These are phyloP conservation scores for Nitzschia sp. DNA, from an alignment of 108 stramenopile species.

Conservation along the genomic window DNA sequence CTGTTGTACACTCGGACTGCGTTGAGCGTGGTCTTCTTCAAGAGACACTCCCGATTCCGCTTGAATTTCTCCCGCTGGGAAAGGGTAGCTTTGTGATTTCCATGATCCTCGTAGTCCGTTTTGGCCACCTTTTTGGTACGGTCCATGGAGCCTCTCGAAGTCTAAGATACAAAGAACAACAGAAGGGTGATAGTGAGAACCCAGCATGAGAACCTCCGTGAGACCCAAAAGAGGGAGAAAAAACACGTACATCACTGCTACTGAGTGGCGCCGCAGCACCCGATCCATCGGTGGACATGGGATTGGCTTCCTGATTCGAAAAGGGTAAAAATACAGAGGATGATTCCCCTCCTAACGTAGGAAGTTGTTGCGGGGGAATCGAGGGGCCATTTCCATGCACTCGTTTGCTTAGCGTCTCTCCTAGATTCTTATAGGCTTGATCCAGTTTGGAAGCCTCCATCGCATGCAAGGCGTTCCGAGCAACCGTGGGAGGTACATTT, in stretches of 20 bases:
- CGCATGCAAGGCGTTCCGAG: no score
- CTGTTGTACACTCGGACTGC: background rate
- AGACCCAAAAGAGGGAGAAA: background rate
- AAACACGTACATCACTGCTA: background rate
- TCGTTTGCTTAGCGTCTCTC: slow-evolving; percentile 35
- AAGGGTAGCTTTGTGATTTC: slow-evolving; percentile 26
- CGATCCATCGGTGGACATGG: background rate
- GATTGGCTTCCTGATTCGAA: background rate
- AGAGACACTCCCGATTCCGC: background rate
- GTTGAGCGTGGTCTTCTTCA: background rate
- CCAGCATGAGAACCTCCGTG: background rate
- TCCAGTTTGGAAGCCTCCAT: slow-evolving; percentile 21
- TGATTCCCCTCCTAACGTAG: slow-evolving; percentile 2
- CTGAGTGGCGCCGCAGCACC: no score
- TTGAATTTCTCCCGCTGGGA: no score
- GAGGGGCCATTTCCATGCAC: slow-evolving; percentile 28
- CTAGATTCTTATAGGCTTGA: slow-evolving; percentile 45
- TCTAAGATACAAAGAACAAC: no score
- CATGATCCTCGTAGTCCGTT: slow-evolving; percentile 51
- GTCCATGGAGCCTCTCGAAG: slow-evolving; percentile 1
- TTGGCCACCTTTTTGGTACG: slow-evolving; percentile 55
- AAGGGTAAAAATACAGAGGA: slow-evolving; percentile 8
- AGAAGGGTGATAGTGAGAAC: no score
- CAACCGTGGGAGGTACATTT: background rate
- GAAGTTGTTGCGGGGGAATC: background rate